Percentiles rank a stretch among this genome's conserved stretches.
Evolutionary conservation across 2,329 filamentous ascomycete genomes (phyloP).

Genomic region (Cryphonectria carpinicola): DNA sequence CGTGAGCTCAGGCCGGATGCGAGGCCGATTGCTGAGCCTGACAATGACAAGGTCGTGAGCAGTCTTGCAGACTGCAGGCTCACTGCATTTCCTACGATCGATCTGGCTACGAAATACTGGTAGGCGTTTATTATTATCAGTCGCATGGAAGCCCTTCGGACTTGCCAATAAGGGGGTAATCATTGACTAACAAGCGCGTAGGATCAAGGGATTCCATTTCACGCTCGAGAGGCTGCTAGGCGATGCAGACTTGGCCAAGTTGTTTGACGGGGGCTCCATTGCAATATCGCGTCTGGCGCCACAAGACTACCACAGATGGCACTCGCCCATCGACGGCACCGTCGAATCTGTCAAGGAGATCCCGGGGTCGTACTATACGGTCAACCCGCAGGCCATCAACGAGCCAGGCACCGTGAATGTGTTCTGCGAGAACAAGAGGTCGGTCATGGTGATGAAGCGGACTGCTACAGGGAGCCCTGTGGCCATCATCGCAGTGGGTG

Average conservation of each 20-base stretch:
- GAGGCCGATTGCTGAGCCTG: conserved; percentile 42
- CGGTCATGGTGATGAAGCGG: conserved; percentile 43
- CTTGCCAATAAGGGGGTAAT: background rate
- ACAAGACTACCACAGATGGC: conserved; percentile 52
- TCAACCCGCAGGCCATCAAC: conserved; percentile 40
- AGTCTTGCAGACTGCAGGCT: conserved; percentile 24
- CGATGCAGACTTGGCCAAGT: conserved; percentile 38
- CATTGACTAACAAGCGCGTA: background rate
- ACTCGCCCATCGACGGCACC: conserved; percentile 46
- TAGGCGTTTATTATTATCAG: background rate
- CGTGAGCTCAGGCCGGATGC: conserved; percentile 41
- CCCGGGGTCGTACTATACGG: conserved; percentile 48
- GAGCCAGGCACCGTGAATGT: conserved; percentile 45
- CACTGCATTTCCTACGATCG: conserved; percentile 20
- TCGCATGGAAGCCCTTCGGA: too few relatives aligned
- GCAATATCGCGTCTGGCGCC: conserved; percentile 47
- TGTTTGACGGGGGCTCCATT: conserved; percentile 41
- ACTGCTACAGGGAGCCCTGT: conserved; percentile 36
- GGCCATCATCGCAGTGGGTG: conserved; percentile 46
- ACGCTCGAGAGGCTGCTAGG: conserved; percentile 44
- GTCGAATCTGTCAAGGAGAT: conserved; percentile 44
- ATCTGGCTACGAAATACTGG: conserved; percentile 23
- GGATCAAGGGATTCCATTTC: conserved; percentile 39
- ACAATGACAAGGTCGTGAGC: conserved; percentile 30
- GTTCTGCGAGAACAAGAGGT: conserved; percentile 47